Conservation (phyloP, 768 basidiomycete genomes). For the Grammothele lineata region DNA sequence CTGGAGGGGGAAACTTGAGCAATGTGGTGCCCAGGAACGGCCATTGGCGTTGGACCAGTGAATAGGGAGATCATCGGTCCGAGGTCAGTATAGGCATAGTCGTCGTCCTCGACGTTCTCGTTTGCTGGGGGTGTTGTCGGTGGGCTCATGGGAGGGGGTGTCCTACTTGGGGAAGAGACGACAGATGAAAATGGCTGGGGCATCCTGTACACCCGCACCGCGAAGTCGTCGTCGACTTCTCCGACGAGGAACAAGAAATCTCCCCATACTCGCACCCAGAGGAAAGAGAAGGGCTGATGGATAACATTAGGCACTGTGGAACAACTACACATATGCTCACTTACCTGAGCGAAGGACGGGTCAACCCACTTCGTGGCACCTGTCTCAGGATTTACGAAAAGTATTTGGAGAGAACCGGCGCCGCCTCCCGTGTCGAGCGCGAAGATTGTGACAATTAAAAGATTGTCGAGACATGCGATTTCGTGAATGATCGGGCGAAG, state of each 20-base stretch:
- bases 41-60: conserved; percentile 13
- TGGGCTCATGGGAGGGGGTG: conserved; percentile 2
- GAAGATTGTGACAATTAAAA: conserved; percentile 19
- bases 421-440: conserved; percentile 16
- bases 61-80: conserved; percentile 18
- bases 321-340: not conserved
- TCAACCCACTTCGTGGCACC: conserved; percentile 22
- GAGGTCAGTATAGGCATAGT: conserved; percentile 14
- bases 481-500: conserved; percentile 17
- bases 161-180: not conserved
- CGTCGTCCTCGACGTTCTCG: conserved; percentile 4
- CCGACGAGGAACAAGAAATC: conserved; percentile 31
- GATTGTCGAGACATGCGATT: conserved; percentile 7
- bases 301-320: not conserved
- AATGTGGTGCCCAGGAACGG: conserved; percentile 18
- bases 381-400: conserved; percentile 16
- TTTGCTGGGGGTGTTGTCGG: not conserved
- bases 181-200: conserved; percentile 15
- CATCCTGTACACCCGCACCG: conserved; percentile 29
- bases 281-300: conserved; percentile 27
- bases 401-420: conserved; percentile 18
- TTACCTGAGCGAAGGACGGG: conserved; percentile 15
- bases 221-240: conserved; percentile 24
- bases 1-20: conserved; percentile 14
- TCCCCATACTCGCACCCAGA: conserved; percentile 30